Evolutionary conservation across 352 stramenopile species (phyloP), one percentile per base, ranked within the genome.

Genomic region (Saprolegnia diclina): DNA sequence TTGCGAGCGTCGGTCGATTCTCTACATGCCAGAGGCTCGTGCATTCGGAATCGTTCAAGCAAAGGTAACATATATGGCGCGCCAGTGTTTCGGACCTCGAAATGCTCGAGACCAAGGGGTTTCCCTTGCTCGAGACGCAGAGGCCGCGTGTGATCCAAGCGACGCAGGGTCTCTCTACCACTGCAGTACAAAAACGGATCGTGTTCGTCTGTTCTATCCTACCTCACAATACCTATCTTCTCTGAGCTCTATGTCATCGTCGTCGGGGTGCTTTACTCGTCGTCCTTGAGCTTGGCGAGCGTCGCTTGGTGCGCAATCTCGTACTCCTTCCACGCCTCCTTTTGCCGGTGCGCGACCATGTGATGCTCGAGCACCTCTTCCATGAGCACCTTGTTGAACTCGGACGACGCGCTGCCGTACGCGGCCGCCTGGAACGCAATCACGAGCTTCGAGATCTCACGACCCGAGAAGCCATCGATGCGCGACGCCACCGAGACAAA

Each of bases 391-490:
- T 95, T 89, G 72, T 95, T 95, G 73, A 99, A 93, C 38, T 95
- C 83, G 14, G 91, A 96, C 59, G 91, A 95, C 37, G 92, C 80
- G 45, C 91, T 98, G 65, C 97, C 97, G 77, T 99, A 99, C 1
- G 97, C 97, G 21, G 95, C 87, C 18, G 96, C 96, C 83, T 99
- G 97, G 95, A 97, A 99, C 38, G 96, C 96, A 78, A 99, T 99
- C 56, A 98, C 96, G 46, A 99, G 85, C 89, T 99, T 99, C 46
- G 94, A 97, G 72, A 99, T 96, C 74, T 98, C 97, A 79, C 97
- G 95, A 71, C 97, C 97, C 29, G 94, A 99, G 77, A 99, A 99
- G 40, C 97, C 97, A 16, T 99, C 90, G 22, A 97, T 98, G 54
- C 86, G 81, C 61, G 85, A 80, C 6, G 98, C 96, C 32, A 98